Percentiles rank a stretch among this genome's conserved stretches.
Conservation (phyloP, 352 stramenopile genomes). For the Phytophthora idaei region DNA sequence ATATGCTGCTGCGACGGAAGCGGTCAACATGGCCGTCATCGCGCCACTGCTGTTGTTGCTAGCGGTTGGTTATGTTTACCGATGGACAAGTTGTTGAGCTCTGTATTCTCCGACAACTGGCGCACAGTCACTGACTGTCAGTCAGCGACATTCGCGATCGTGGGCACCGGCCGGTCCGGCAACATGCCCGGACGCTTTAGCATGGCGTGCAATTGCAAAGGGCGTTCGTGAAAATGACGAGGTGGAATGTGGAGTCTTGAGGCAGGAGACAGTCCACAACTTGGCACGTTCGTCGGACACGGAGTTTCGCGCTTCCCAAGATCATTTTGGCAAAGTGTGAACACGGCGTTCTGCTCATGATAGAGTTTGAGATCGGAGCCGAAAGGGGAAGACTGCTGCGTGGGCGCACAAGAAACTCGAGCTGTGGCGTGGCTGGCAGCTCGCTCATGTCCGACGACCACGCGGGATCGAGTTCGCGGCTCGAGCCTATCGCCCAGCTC, state of each 20-base stretch:
- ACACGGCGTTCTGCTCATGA: slow-evolving; percentile 17
- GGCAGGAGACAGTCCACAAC: slow-evolving; percentile 12
- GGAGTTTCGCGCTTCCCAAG: slow-evolving; percentile 8
- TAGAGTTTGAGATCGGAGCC: slow-evolving; percentile 12
- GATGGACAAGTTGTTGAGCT: not conserved
- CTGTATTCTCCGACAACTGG: slow-evolving; percentile 4
- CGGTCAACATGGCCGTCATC: slow-evolving; percentile 9
- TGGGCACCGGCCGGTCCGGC: not conserved
- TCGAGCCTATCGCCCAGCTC: no score
- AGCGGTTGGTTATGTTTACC: slow-evolving; percentile 1
- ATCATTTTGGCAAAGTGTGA: not conserved
- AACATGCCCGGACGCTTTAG: not conserved
- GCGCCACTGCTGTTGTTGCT: slow-evolving; percentile 1
- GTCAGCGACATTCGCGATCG: slow-evolving; percentile 1
- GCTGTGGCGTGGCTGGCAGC: not conserved
- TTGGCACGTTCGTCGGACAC: slow-evolving; percentile 4
- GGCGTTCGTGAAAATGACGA: not conserved
- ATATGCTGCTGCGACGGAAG: no score
- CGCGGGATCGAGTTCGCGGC: no score
- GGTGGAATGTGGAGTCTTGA: not conserved
- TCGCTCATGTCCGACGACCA: no score
- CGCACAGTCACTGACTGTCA: not conserved
- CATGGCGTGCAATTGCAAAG: not conserved
- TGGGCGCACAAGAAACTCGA: slow-evolving; percentile 3
- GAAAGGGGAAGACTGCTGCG: not conserved